These are phyloP conservation scores for Dactylellina leptospora DNA, from an alignment of 2,329 filamentous ascomycete genomes.

Conservation along the genomic window DNA sequence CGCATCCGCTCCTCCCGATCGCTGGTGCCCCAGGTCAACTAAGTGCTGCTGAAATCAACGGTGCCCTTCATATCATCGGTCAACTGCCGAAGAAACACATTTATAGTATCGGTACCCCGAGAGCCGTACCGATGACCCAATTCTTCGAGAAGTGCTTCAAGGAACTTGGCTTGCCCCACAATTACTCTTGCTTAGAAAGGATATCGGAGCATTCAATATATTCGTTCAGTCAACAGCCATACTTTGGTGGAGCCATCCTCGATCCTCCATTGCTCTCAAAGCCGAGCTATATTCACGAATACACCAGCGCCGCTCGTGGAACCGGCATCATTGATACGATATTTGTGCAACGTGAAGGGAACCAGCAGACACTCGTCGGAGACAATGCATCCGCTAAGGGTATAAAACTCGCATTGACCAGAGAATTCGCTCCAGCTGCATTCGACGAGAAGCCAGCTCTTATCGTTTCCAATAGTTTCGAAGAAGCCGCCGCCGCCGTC, in stretches of 20 bases:
- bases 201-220: slow-evolving; percentile 74
- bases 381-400: slow-evolving; percentile 89
- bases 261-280: slow-evolving; percentile 75
- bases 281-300: slow-evolving; percentile 69
- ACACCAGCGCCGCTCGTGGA: slow-evolving; percentile 78
- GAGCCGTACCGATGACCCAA: slow-evolving; percentile 74
- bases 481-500: slow-evolving; percentile 79
- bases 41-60: slow-evolving; percentile 85
- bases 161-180: slow-evolving; percentile 83
- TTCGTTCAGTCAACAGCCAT: slow-evolving; percentile 74
- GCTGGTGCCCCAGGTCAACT: slow-evolving; percentile 81
- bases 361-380: slow-evolving; percentile 71
- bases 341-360: slow-evolving; percentile 67
- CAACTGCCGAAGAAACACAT: slow-evolving; percentile 81
- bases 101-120: slow-evolving; percentile 70
- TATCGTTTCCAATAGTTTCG: slow-evolving; percentile 75
- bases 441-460: slow-evolving; percentile 79
- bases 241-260: slow-evolving; percentile 73
- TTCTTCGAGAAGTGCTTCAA: slow-evolving; percentile 88
- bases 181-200: slow-evolving; percentile 78
- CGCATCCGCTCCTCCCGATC: slow-evolving; percentile 81
- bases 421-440: slow-evolving; percentile 82
- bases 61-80: slow-evolving; percentile 78
- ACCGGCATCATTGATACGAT: slow-evolving; percentile 87
- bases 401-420: slow-evolving; percentile 80